A percentile compares a stretch with the other conserved stretches of the same genome.
These are phyloP conservation scores for Sporothrix mexicana DNA, from an alignment of 2,329 filamentous ascomycete genomes.

Conservation along the genomic window DNA sequence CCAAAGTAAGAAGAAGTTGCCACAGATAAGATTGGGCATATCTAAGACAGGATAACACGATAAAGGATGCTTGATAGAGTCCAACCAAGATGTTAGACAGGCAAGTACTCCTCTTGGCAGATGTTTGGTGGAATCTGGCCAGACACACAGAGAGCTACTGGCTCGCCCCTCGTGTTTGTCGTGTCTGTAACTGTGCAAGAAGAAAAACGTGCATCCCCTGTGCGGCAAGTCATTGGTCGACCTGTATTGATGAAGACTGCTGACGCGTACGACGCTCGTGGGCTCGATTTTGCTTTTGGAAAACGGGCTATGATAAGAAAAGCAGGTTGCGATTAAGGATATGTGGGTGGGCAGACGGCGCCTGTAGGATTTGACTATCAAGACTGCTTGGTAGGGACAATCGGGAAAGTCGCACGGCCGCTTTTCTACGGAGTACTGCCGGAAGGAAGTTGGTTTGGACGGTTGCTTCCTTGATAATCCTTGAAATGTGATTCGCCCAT, in stretches of 20 bases:
- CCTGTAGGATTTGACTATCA: neutral
- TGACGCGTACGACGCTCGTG: neutral
- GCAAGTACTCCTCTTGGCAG: neutral
- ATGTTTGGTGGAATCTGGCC: neutral
- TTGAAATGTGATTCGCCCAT: neutral
- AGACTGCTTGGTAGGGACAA: neutral
- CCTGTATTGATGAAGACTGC: neutral
- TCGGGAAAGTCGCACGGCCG: neutral
- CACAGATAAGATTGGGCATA: neutral
- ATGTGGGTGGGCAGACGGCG: neutral
- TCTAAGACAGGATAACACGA: neutral
- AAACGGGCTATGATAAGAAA: neutral
- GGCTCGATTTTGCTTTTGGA: neutral
- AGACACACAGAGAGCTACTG: neutral
- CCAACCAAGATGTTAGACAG: neutral
- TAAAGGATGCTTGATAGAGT: neutral
- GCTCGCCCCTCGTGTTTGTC: conserved; percentile 3
- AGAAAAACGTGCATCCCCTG: neutral
- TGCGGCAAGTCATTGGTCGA: neutral
- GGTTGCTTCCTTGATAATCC: neutral
- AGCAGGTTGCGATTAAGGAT: conserved; percentile 4
- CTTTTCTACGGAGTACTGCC: conserved; percentile 4
- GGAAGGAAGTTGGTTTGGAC: neutral
- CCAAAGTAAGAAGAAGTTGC: neutral
- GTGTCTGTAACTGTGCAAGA: neutral